Evolutionary conservation across 1,284 basidiomycete species (phyloP), one percentile per base, ranked within the genome.

Genomic region (Pseudozyma sp.): DNA sequence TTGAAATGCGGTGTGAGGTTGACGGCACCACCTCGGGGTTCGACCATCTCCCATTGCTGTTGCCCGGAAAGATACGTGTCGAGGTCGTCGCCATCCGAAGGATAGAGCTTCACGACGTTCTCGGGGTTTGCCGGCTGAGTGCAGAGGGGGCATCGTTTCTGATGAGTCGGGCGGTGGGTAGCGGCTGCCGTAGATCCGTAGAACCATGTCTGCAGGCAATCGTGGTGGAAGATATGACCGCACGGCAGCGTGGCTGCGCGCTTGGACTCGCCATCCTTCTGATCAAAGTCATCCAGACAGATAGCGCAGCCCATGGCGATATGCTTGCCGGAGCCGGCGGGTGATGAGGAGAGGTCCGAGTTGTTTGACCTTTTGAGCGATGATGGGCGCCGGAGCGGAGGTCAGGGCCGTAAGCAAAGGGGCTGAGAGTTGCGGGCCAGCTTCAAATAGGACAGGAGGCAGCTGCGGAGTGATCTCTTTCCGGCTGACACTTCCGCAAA

Each of bases 141-240:
- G 43, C 73, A 75, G 17, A 75, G 61, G 2, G 68, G 63, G 24
- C 73, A 75, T 48, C 61, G 54, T 19, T 56, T 59, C 30, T 57
- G 50, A 10, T 46, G 33, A 13, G 42, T 35, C 45, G 37, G 31
- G 3, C 37, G 57, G 7, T 46, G 39, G 13, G 46, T 46, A 13
- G 19, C 40, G 10, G 24, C n/a, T 9, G 49, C 45, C n/a, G 46
- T 34, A 3, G 54, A 4, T 6, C 70, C 65, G 39, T 57, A 68
- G 52, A 71, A 65, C 73, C 73, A 75, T 14, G 51, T 35, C 7
- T 53, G 35, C 31, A 75, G 56, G 54, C 73, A 75, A 3, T 58
- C 51, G 42, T 37, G 44, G 43, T 75, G 73, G 37, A 71, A 75
- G 61, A 75, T 71, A 31, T 75, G 73, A 11, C 73, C 73, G 35